These are phyloP conservation scores for Mycena amicta DNA, from an alignment of 768 basidiomycete species.

Conservation along the genomic window DNA sequence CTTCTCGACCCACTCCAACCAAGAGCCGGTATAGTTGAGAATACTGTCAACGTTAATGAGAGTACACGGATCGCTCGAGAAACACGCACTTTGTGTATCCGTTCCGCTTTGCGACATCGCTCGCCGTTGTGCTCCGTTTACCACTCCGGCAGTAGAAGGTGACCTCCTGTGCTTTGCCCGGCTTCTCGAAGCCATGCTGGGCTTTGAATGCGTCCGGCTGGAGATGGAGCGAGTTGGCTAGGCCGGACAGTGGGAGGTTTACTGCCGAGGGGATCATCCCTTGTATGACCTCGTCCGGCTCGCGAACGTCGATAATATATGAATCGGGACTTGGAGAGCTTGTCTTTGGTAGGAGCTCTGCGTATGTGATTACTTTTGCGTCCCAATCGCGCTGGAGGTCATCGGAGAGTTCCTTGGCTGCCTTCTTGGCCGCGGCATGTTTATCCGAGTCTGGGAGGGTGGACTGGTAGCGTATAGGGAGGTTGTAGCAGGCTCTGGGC, in stretches of 20 bases:
- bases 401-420: constrained; percentile 37
- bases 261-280: constrained; percentile 93
- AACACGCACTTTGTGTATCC: constrained; percentile 76
- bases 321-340: constrained; percentile 48
- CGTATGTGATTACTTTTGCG: constrained; percentile 71
- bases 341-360: constrained; percentile 59
- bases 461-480: constrained; percentile 13
- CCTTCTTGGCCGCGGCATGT: constrained; percentile 31
- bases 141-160: constrained; percentile 93
- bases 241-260: constrained; percentile 82
- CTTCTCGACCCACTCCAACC: constrained; percentile 81
- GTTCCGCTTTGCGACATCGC: constrained; percentile 78
- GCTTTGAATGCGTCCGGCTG: constrained; percentile 56
- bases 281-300: constrained; percentile 87
- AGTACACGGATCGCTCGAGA: not conserved
- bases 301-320: constrained; percentile 88
- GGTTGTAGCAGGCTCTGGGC: constrained; percentile 22
- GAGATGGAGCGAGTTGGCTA: constrained; percentile 67
- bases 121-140: constrained; percentile 76
- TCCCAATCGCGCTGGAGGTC: constrained; percentile 75
- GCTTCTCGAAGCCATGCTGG: constrained; percentile 76
- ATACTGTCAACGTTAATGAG: constrained; percentile 38
- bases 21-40: constrained; percentile 83
- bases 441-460: constrained; percentile 33
- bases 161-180: constrained; percentile 68